Evolutionary conservation across 768 basidiomycete species (phyloP).

Genomic region (Pleurotus citrinopileatus): DNA sequence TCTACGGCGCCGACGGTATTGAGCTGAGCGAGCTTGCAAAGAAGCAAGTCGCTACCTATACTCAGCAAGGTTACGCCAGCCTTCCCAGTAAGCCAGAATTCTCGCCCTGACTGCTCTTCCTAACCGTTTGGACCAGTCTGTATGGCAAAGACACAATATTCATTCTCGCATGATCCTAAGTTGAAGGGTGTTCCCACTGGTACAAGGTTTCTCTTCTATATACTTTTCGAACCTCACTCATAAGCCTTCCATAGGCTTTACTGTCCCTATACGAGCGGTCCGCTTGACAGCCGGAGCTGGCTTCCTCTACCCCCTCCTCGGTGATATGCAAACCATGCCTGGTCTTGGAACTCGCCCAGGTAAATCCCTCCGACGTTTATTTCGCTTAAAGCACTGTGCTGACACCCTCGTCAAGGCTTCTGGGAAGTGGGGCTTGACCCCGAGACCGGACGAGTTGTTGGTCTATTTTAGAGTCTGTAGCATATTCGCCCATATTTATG

Average conservation of each 20-base stretch:
- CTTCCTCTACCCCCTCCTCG: constrained; percentile 93
- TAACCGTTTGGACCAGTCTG: constrained; percentile 54
- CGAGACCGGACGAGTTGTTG: constrained; percentile 78
- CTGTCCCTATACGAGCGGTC: constrained; percentile 85
- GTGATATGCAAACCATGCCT: constrained; percentile 98
- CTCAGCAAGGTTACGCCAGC: constrained; percentile 78
- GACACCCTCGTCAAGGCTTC: constrained; percentile 51
- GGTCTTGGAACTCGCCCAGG: constrained; percentile 91
- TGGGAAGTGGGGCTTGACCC: constrained; percentile 87
- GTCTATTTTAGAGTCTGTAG: constrained; percentile 62
- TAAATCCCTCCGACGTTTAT: constrained; percentile 22
- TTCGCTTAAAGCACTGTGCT: constrained; percentile 10
- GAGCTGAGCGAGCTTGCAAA: constrained; percentile 81
- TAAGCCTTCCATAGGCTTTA: constrained; percentile 61
- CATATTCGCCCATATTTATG: no score
- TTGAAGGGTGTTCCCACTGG: constrained; percentile 87
- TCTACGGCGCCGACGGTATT: constrained; percentile 93
- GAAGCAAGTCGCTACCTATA: constrained; percentile 88
- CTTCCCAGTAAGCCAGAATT: constrained; percentile 57
- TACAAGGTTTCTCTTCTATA: constrained; percentile 21
- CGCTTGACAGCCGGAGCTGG: constrained; percentile 90
- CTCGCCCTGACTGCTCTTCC: background rate
- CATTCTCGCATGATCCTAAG: constrained; percentile 92
- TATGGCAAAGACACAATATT: constrained; percentile 98
- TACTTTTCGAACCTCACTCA: background rate